Evolutionary conservation across 140 eudicot genomes (phyloP).

Genomic region (Bidens hawaiensis): DNA sequence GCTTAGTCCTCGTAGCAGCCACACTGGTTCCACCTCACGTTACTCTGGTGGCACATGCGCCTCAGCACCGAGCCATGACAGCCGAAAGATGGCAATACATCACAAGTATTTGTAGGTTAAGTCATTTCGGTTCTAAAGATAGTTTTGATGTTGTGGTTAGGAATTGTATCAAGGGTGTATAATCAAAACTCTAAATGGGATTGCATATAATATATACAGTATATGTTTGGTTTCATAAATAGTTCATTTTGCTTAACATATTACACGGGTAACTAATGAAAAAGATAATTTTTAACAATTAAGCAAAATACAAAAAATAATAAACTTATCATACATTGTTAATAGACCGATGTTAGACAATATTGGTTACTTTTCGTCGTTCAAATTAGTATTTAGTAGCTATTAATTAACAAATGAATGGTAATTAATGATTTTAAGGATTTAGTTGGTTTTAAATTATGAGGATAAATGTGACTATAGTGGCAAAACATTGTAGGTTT

Average conservation of each 20-base stretch:
- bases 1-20: constrained; percentile 16
- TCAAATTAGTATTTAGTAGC: too few species aligned
- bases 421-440: too few species aligned
- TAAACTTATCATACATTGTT: too few species aligned
- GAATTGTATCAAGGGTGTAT: not conserved
- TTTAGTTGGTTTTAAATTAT: too few species aligned
- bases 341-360: too few species aligned
- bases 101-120: constrained; percentile 35
- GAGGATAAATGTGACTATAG: too few species aligned
- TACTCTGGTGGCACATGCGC: constrained; percentile 16
- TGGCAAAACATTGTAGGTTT: too few species aligned
- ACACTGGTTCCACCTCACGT: constrained; percentile 9
- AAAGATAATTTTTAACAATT: too few species aligned
- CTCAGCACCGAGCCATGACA: constrained; percentile 26
- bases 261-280: too few species aligned
- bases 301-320: too few species aligned
- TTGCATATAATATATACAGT: not conserved
- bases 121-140: constrained; percentile 1
- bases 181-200: not conserved
- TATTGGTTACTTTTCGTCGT: too few species aligned
- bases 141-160: constrained; percentile 16
- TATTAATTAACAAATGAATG: too few species aligned
- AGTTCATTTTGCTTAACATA: not conserved
- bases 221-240: constrained; percentile 7
- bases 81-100: constrained; percentile 37